phyloP scores from a whole-genome alignment of 108 stramenopile species.

The Skeletonema potamos region DNA sequence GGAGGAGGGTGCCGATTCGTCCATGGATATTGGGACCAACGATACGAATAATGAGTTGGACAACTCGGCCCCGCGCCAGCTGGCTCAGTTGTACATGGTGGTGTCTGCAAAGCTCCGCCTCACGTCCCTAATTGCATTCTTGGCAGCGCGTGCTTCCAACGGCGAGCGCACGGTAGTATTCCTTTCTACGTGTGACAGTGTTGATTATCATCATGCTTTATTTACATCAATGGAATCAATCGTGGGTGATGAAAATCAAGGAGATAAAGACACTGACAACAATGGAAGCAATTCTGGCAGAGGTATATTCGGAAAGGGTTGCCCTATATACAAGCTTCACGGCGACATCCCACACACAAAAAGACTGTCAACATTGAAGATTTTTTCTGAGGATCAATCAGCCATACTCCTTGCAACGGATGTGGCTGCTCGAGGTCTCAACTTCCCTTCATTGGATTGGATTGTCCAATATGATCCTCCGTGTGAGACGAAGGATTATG shows the following conservation, averaged over 20 bases:
- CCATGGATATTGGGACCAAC: constrained; percentile 4
- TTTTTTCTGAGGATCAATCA: constrained; percentile 84
- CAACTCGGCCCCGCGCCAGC: constrained; percentile 80
- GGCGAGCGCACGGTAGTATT: constrained; percentile 90
- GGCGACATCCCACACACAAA: constrained; percentile 98
- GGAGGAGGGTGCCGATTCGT: neutral
- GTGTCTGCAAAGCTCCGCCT: constrained; percentile 91
- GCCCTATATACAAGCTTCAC: constrained; percentile 94
- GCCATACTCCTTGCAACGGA: constrained; percentile 96
- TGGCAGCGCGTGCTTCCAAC: constrained; percentile 66
- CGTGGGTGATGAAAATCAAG: constrained; percentile 95
- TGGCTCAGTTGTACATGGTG: constrained; percentile 87
- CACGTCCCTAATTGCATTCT: constrained; percentile 82
- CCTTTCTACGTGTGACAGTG: constrained; percentile 93
- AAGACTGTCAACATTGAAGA: constrained; percentile 93
- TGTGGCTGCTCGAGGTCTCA: constrained; percentile 94
- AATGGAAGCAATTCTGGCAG: constrained; percentile 91
- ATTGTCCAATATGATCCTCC: constrained; percentile 98
- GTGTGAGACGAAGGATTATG: constrained; percentile 95
- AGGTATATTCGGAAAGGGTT: constrained; percentile 77
- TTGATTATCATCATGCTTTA: constrained; percentile 91
- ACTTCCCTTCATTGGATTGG: constrained; percentile 94
- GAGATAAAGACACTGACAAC: constrained; percentile 91
- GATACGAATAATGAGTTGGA: constrained; percentile 35
- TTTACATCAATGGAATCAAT: constrained; percentile 96